These are phyloP conservation scores for Ophioceras dolichostomum DNA, from an alignment of 2,329 filamentous ascomycete genomes.

Conservation along the genomic window DNA sequence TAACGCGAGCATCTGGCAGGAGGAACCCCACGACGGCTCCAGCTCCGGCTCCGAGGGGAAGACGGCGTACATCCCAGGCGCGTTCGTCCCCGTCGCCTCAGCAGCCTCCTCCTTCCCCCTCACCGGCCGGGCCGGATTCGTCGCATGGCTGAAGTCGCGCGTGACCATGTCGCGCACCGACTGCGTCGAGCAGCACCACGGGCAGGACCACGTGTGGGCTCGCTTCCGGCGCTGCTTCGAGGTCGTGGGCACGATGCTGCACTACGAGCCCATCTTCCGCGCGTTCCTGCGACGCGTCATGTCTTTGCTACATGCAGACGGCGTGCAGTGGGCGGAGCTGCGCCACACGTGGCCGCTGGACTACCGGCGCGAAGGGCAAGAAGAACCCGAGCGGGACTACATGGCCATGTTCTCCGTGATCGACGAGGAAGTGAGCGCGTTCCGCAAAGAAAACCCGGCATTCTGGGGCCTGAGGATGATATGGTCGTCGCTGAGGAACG, in stretches of 20 bases:
- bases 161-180: slow-evolving; percentile 62
- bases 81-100: slow-evolving; percentile 42
- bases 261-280: slow-evolving; percentile 85
- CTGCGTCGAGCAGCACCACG: slow-evolving; percentile 68
- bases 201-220: slow-evolving; percentile 71
- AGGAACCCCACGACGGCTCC: slow-evolving; percentile 18
- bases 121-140: slow-evolving; percentile 59
- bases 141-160: slow-evolving; percentile 63
- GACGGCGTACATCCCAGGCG: slow-evolving; percentile 51
- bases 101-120: slow-evolving; percentile 66
- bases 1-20: too few species aligned
- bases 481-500: slow-evolving; percentile 63
- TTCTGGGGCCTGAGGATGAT: slow-evolving; percentile 85
- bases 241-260: slow-evolving; percentile 61
- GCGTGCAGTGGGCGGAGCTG: slow-evolving; percentile 75
- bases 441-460: slow-evolving; percentile 57
- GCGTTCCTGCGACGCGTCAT: slow-evolving; percentile 63
- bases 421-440: slow-evolving; percentile 65
- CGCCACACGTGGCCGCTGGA: slow-evolving; percentile 59
- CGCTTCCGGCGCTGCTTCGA: slow-evolving; percentile 69
- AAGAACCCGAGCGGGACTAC: slow-evolving; percentile 55
- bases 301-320: slow-evolving; percentile 61
- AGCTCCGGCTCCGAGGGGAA: slow-evolving; percentile 53
- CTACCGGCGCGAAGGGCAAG: slow-evolving; percentile 53
- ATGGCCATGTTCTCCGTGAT: slow-evolving; percentile 59